Conservation (phyloP, 805 yeast species). For the Hanseniaspora occidentalis region DNA sequence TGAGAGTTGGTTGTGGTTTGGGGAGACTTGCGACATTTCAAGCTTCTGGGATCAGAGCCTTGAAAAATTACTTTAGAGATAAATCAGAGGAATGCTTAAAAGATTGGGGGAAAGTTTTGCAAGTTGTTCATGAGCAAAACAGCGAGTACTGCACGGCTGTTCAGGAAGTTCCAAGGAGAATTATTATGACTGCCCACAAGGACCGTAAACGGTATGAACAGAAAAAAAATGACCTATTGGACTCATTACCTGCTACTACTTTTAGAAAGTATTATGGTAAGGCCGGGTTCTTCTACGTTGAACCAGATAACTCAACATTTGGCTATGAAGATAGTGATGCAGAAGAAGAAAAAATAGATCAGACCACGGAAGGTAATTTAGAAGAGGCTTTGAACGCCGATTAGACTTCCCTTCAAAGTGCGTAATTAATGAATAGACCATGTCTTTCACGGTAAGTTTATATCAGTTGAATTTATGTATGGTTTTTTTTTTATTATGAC, state of each 20-base stretch:
- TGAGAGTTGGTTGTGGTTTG: slow-evolving; percentile 20
- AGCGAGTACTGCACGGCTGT: neutral
- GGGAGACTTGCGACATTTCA: slow-evolving; percentile 11
- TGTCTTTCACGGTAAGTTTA: no score
- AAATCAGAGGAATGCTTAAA: slow-evolving; percentile 14
- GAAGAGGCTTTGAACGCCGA: no score
- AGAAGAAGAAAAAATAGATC: no score
- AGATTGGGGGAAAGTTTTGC: slow-evolving; percentile 12
- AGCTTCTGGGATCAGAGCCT: slow-evolving; percentile 11
- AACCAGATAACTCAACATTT: slow-evolving; percentile 10
- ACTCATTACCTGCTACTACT: slow-evolving; percentile 12
- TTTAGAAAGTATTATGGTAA: slow-evolving; percentile 12
- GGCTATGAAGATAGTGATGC: slow-evolving; percentile 8
- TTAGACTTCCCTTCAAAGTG: no score
- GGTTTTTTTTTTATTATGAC: neutral
- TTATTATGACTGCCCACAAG: neutral
- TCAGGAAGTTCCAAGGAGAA: slow-evolving; percentile 3
- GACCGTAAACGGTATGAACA: slow-evolving; percentile 8
- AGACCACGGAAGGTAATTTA: no score
- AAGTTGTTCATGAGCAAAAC: neutral
- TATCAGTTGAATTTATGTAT: neutral
- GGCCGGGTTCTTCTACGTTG: slow-evolving; percentile 17
- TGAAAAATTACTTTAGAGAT: slow-evolving; percentile 9
- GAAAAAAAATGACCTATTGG: slow-evolving; percentile 12
- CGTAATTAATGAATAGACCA: no score